A percentile compares a stretch with the other conserved stretches of the same genome.
These are phyloP conservation scores for Solanum chiquidenum DNA, from an alignment of 257 asterid species.

Conservation along the genomic window DNA sequence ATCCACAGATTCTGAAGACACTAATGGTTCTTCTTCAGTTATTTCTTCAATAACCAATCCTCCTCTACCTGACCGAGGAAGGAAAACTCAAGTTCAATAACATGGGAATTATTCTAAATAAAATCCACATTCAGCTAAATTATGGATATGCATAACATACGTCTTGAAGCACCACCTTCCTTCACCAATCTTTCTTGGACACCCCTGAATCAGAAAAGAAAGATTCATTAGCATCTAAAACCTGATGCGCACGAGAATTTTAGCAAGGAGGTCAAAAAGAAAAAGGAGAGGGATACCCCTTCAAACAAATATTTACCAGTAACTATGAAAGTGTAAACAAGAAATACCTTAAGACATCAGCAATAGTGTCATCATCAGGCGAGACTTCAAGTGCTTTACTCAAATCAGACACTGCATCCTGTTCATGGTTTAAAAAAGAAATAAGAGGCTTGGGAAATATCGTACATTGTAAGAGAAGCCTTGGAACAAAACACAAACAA, in stretches of 20 bases:
- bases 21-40: conserved; percentile 50
- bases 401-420: conserved; percentile 90
- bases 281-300: neutral
- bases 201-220: conserved; percentile 38
- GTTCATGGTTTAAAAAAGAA: conserved; percentile 6
- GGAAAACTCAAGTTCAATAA: neutral
- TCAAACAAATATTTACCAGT: neutral
- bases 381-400: conserved; percentile 73
- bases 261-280: neutral
- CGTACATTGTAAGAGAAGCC: neutral
- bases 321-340: neutral
- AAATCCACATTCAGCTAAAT: neutral
- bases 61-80: conserved; percentile 14
- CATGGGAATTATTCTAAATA: neutral
- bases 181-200: conserved; percentile 47
- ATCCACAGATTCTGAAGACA: conserved; percentile 29
- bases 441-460: neutral
- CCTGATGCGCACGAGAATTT: neutral
- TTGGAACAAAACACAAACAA: neutral
- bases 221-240: neutral
- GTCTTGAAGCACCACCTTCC: conserved; percentile 60
- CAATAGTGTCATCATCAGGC: conserved; percentile 88
- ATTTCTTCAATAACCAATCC: conserved; percentile 87
- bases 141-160: conserved; percentile 19
- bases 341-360: conserved; percentile 69